Evolutionary conservation across 179 eudicot species (phyloP).

Genomic region (Silene vulgaris): DNA sequence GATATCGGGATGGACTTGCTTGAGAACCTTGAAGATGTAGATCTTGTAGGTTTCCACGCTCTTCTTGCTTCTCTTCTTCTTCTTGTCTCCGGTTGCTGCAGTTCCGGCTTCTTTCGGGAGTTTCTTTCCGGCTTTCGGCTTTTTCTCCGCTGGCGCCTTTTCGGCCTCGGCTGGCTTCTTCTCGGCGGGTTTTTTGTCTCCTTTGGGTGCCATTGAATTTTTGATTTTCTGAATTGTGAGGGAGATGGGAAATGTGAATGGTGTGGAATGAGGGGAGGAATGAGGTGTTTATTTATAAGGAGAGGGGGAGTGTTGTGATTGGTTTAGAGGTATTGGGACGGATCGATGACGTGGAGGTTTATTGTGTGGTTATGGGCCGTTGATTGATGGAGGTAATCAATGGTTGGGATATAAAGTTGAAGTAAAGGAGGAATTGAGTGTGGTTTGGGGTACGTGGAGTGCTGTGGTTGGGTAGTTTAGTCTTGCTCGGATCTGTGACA

Average conservation of each 20-base stretch:
- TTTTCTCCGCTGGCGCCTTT: conserved; percentile 4
- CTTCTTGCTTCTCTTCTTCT: conserved; percentile 11
- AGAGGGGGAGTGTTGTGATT: neutral
- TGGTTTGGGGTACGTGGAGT: neutral
- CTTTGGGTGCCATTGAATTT: conserved; percentile 16
- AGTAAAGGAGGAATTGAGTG: too few relatives aligned
- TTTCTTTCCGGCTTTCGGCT: conserved; percentile 15
- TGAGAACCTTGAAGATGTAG: conserved; percentile 9
- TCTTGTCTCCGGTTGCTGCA: conserved; percentile 2
- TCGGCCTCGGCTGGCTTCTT: neutral
- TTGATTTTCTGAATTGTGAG: neutral
- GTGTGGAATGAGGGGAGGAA: neutral
- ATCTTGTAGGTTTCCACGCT: conserved; percentile 15
- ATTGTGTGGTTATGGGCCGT: neutral
- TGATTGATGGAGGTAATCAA: neutral
- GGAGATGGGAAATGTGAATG: neutral
- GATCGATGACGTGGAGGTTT: neutral
- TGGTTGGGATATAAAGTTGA: neutral
- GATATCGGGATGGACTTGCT: conserved; percentile 14
- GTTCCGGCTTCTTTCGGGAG: neutral
- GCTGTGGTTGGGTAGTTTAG: neutral
- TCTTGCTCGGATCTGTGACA: neutral
- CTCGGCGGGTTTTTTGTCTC: conserved; percentile 3
- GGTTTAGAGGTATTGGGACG: neutral
- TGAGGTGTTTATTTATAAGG: neutral